These are phyloP conservation scores for Elaeis guineensis DNA, from an alignment of 176 grass and related monocot species.

Conservation along the genomic window DNA sequence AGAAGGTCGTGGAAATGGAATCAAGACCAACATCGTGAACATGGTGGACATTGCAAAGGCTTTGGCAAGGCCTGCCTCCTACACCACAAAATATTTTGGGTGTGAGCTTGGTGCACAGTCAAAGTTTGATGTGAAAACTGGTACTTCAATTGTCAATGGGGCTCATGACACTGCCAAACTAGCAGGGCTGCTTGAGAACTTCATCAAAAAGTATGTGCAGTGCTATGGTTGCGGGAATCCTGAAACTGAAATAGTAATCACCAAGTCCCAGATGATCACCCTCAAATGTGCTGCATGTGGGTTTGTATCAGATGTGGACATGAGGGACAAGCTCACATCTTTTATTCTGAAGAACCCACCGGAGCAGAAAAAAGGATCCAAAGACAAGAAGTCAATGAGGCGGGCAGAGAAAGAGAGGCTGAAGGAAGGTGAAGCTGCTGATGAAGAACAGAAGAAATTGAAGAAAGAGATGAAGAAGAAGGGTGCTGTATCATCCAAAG, in stretches of 20 bases:
- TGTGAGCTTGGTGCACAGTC: conserved; percentile 65
- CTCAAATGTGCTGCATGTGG: conserved; percentile 90
- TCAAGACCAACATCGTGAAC: conserved; percentile 80
- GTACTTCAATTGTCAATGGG: conserved; percentile 55
- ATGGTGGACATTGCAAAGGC: conserved; percentile 80
- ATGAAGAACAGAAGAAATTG: conserved; percentile 76
- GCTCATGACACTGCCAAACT: conserved; percentile 79
- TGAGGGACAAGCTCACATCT: conserved; percentile 58
- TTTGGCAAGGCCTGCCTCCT: conserved; percentile 58
- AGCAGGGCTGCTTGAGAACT: conserved; percentile 72
- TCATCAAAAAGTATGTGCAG: conserved; percentile 89
- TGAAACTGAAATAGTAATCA: conserved; percentile 73
- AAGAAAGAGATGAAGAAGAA: conserved; percentile 79
- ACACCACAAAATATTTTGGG: conserved; percentile 71
- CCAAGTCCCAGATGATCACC: conserved; percentile 52
- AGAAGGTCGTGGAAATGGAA: conserved; percentile 67
- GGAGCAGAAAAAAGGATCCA: conserved; percentile 60
- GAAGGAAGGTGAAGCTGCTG: conserved; percentile 78
- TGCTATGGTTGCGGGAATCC: conserved; percentile 79
- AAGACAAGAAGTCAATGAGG: conserved; percentile 81
- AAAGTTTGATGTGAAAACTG: conserved; percentile 59
- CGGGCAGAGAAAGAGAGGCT: conserved; percentile 77
- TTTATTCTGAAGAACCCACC: conserved; percentile 74
- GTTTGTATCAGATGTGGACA: conserved; percentile 73
- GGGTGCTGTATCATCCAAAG: conserved; percentile 9